Percentiles rank a stretch among this genome's conserved stretches.
These are phyloP conservation scores for Lathyrus sativus DNA, from an alignment of 306 rosid genomes.

Conservation along the genomic window DNA sequence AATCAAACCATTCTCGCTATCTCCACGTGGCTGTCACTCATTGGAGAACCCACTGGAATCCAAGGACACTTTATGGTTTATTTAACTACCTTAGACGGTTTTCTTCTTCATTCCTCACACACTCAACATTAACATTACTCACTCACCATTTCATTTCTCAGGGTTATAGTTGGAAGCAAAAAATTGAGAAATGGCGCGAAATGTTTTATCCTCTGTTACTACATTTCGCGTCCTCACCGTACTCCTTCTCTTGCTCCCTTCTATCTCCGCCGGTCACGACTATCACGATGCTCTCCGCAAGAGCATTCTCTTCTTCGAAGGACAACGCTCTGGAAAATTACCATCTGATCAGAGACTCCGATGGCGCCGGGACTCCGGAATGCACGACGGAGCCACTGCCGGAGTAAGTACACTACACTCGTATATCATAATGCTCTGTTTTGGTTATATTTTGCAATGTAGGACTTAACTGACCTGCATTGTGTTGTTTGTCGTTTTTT, in stretches of 20 bases:
- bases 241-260: slow-evolving; percentile 48
- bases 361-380: slow-evolving; percentile 92
- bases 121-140: too few species aligned
- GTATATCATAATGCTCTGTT: not conserved
- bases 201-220: slow-evolving; percentile 30
- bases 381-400: slow-evolving; percentile 76
- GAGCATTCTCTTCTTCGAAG: slow-evolving; percentile 95
- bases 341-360: slow-evolving; percentile 81
- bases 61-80: slow-evolving; percentile 68
- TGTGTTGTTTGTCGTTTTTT: slow-evolving; percentile 5
- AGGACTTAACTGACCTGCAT: slow-evolving; percentile 24
- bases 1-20: slow-evolving; percentile 24
- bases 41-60: slow-evolving; percentile 63
- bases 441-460: not conserved
- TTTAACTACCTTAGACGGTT: slow-evolving; percentile 54
- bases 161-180: not conserved
- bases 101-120: slow-evolving; percentile 33
- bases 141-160: not conserved
- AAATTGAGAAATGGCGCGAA: slow-evolving; percentile 46
- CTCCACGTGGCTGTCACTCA: slow-evolving; percentile 49
- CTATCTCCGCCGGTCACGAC: slow-evolving; percentile 54
- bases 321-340: slow-evolving; percentile 95
- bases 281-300: slow-evolving; percentile 81
- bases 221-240: slow-evolving; percentile 42
- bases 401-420: slow-evolving; percentile 65